A percentile compares a stretch with the other conserved stretches of the same genome.
Conservation (phyloP, 2,329 filamentous ascomycete species). For the Alternaria angustiovoidea region DNA sequence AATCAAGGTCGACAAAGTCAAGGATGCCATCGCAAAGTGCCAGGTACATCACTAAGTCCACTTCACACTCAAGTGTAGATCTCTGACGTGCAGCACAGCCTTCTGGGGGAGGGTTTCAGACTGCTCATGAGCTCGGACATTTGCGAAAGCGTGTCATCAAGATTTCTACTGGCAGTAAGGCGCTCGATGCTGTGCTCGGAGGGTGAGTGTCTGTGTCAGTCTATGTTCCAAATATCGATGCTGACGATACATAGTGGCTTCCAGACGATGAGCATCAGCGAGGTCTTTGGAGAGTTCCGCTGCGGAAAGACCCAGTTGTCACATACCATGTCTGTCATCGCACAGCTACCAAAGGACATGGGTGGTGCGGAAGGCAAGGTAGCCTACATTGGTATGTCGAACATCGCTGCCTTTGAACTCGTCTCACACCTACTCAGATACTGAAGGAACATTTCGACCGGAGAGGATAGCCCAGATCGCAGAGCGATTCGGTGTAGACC, state of each 20-base stretch:
- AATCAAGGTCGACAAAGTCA: constrained; percentile 75
- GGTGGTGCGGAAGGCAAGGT: constrained; percentile 74
- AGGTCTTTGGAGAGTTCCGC: constrained; percentile 68
- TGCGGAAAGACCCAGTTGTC: constrained; percentile 76
- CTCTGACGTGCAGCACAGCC: constrained; percentile 55
- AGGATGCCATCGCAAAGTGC: constrained; percentile 70
- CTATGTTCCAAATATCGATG: background rate
- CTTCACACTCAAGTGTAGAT: background rate
- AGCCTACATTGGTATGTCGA: constrained; percentile 66
- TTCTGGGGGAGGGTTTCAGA: constrained; percentile 68
- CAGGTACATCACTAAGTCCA: constrained; percentile 53
- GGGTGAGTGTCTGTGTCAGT: constrained; percentile 56
- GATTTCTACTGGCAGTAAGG: constrained; percentile 75
- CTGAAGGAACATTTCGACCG: constrained; percentile 64
- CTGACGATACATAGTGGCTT: constrained; percentile 62
- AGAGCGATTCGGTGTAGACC: constrained; percentile 66
- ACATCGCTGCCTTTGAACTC: background rate
- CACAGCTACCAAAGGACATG: constrained; percentile 66
- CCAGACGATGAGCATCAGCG: constrained; percentile 74
- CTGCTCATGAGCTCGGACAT: constrained; percentile 69
- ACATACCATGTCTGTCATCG: constrained; percentile 73
- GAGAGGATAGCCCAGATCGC: constrained; percentile 73
- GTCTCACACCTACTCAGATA: constrained; percentile 36
- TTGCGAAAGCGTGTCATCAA: constrained; percentile 69
- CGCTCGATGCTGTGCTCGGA: constrained; percentile 70